Base-by-base conservation (phyloP, 495 filamentous ascomycete genomes). In the Massariosphaeria phaeospora region DNA sequence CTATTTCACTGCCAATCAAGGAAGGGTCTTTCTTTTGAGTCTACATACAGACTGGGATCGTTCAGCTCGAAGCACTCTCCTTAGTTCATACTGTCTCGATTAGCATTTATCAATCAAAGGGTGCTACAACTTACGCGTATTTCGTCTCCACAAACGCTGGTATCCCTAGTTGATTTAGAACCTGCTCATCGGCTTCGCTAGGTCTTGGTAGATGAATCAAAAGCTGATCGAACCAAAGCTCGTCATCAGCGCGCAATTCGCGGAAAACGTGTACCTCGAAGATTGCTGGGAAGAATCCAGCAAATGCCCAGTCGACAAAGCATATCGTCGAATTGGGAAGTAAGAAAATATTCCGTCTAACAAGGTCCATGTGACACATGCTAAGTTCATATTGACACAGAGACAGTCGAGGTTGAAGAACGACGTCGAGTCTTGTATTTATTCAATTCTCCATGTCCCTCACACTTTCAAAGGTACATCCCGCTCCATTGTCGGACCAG, bases 251-350 rank as follows among this genome's bases (percentile, higher is more conserved):
- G 3, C 21, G 17, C 13, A 46, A n/a, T n/a, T 46, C 26, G 3
- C 23, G 26, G 17, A 46, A 46, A 30, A 2, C n/a, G 13, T 46
- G n/a, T 13, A 30, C 15, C 15, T 46, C n/a, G 21, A 46, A 46
- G 10, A 46, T 3, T 6, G 3, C 2, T 10, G 26, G 43, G 31
- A 29, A 46, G 43, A 46, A 46, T 29, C 43, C 26, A 12, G 43
- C 43, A 46, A 29, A 46, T 13, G 43, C 43, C 43, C 26, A 46
- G 43, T 46, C 26, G 9, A 46, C 43, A 27, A 46, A 46, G 23
- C 43, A 46, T 11, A 40, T 40, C 2, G 21, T 5, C 3, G 26
- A 46, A 27, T 46, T 31, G 3, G 43, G 7, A 7, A 27, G 21
- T 15, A 46, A 26, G 5, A 46, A 13, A 26, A 46, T 46, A 15